phyloP scores from a whole-genome alignment of 495 filamentous ascomycete species.

The Hyphodiscus hymeniophilus region DNA sequence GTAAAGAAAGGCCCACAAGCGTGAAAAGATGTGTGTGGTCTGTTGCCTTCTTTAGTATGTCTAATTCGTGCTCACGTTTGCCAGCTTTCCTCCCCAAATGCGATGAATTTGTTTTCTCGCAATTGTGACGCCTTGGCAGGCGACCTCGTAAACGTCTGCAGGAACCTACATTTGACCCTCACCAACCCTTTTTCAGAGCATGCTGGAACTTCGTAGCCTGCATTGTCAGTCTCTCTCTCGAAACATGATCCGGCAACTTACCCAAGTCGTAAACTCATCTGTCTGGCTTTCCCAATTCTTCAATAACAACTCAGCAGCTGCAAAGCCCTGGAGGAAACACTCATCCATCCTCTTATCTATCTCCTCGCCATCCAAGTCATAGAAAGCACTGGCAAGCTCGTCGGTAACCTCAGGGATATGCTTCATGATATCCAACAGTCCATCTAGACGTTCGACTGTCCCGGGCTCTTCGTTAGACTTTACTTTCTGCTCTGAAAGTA shows the following conservation, averaged over 20 bases:
- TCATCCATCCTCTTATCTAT: conserved; percentile 23
- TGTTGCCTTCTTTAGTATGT: no score
- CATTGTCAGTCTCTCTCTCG: not conserved
- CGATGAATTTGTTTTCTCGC: no score
- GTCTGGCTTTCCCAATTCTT: conserved; percentile 22
- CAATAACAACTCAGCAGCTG: conserved; percentile 12
- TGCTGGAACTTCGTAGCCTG: conserved; percentile 20
- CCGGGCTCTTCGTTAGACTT: conserved; percentile 6
- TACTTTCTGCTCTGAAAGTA: conserved; percentile 7
- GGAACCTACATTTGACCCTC: no score
- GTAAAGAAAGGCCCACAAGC: no score
- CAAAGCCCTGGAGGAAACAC: conserved; percentile 19
- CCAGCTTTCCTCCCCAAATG: no score
- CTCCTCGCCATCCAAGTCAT: conserved; percentile 24
- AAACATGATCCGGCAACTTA: conserved; percentile 4
- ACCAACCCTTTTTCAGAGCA: conserved; percentile 18
- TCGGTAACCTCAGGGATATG: conserved; percentile 36
- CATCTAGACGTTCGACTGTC: conserved; percentile 24
- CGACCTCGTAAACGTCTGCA: no score
- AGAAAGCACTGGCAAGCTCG: conserved; percentile 38
- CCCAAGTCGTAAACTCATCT: conserved; percentile 25
- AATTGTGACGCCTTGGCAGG: no score
- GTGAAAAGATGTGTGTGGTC: no score
- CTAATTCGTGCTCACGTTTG: no score
- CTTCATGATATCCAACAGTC: conserved; percentile 30